Evolutionary conservation across 305 asterid genomes (phyloP).

Genomic region (Rubia balearica): DNA sequence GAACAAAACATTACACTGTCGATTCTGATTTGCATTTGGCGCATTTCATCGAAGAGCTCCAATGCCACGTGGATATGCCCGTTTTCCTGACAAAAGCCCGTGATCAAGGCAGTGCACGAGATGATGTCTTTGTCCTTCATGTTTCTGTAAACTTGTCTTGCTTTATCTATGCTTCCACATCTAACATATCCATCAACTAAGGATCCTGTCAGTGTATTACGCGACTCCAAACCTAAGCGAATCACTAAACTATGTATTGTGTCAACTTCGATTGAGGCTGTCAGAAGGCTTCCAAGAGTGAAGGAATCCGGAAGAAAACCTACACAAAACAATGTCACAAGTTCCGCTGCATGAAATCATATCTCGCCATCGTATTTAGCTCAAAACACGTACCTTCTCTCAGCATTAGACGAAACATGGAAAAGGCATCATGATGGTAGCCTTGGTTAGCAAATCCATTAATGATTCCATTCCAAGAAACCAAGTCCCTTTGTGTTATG

Average conservation of each 20-base stretch:
- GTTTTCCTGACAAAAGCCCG: conserved; percentile 41
- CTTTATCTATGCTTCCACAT: conserved; percentile 36
- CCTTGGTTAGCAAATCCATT: conserved; percentile 49
- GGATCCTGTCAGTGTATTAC: conserved; percentile 31
- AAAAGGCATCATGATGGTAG: conserved; percentile 24
- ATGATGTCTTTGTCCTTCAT: conserved; percentile 38
- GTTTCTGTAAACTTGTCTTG: conserved; percentile 31
- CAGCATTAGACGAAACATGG: conserved; percentile 19
- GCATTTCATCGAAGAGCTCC: conserved; percentile 11
- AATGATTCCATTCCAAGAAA: conserved; percentile 55
- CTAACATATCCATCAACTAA: conserved; percentile 43
- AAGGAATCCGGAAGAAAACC: conserved; percentile 48
- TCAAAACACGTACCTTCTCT: conserved; percentile 3
- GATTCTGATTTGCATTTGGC: not conserved
- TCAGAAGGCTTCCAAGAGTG: conserved; percentile 51
- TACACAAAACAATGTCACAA: not conserved
- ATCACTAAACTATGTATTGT: conserved; percentile 33
- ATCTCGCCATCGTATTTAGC: not conserved
- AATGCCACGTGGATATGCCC: conserved; percentile 12
- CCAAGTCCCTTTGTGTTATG: conserved; percentile 43
- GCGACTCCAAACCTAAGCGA: conserved; percentile 35
- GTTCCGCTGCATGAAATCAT: too few relatives aligned
- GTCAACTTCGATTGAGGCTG: conserved; percentile 29
- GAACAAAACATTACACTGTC: conserved; percentile 18
- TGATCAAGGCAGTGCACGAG: conserved; percentile 50